Percentiles rank a stretch among this genome's conserved stretches.
These are phyloP conservation scores for Phaeosphaeriaceae sp. DNA, from an alignment of 2,329 filamentous ascomycete genomes.

Conservation along the genomic window DNA sequence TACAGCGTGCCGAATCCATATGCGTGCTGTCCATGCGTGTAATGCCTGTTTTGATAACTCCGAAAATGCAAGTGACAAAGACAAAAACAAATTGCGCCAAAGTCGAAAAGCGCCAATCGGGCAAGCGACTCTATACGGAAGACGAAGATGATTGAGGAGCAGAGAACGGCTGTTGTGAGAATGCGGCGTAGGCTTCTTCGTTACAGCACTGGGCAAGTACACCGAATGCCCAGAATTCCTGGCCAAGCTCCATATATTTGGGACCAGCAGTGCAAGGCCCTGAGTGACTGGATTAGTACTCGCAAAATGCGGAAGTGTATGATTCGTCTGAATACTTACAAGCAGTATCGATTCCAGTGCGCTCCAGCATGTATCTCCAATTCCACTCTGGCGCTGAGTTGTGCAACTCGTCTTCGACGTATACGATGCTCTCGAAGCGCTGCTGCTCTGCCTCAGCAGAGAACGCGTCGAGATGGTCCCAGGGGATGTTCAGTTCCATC, in stretches of 20 bases:
- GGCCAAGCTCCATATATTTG: not conserved
- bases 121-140: not conserved
- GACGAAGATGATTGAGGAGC: not conserved
- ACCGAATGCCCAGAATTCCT: not conserved
- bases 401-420: conserved; percentile 2
- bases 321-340: not conserved
- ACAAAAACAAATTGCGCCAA: not conserved
- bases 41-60: not conserved
- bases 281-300: not conserved
- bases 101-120: not conserved
- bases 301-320: not conserved
- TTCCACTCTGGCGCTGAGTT: conserved; percentile 32
- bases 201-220: not conserved
- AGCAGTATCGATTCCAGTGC: conserved; percentile 6
- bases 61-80: not conserved
- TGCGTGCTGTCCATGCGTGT: not conserved
- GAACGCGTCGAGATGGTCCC: conserved; percentile 29
- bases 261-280: not conserved
- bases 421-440: not conserved
- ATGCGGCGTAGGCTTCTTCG: not conserved
- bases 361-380: conserved; percentile 32
- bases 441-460: conserved; percentile 12
- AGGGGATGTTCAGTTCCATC: conserved; percentile 27
- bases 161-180: not conserved
- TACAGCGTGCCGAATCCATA: not conserved